Base-by-base conservation (phyloP, 2,329 filamentous ascomycete genomes). In the Phaeomoniella chlamydospora region DNA sequence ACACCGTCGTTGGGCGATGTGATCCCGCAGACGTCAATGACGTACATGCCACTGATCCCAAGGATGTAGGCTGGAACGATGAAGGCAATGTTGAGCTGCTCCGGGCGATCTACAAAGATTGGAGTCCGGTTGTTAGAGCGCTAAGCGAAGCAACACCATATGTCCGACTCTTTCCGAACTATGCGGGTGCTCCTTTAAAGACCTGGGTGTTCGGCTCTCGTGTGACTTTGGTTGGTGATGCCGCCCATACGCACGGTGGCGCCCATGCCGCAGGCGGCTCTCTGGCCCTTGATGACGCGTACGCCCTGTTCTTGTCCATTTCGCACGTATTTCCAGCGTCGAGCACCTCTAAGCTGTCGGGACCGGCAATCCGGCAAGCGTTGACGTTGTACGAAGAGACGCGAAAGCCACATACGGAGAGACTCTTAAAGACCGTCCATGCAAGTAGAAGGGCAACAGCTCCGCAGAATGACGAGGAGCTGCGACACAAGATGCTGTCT, bases 121-220 rank as follows among this genome's bases (percentile, higher is more conserved):
- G 64, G 64, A 59, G 59, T 31, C 59, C 61, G 0, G 48, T 56
- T 1, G 49, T 61, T 12, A 52, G 53, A 17, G 53, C 55, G 3
- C 51, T 68, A 5, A 51, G 62, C 2, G 53, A 62, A 4, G 54
- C 55, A 3, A 56, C 56, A 3, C 64, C 63, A 0, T 51, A 56
- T 33, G 57, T 57, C 1, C 51, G 52, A 12, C 38, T 63, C 0
- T 66, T 61, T 33, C 61, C 64, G 3, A 67, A 67, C 40, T 53
- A 55, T 4, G 56, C 61, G 0, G 62, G 57, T 1, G 46, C 56
- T 3, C 49, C 51, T 4, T 49, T 67, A 1, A 48, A 57, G 2
- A 58, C 54, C 0, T 67, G 63, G 63, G 50, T 61, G 0, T 51
- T 67, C 12, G 52, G 49, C 3, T 48, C 45, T 2, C 43, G 49